These are phyloP conservation scores for Bryoglossum gracile DNA, from an alignment of 495 filamentous ascomycete genomes.

Conservation along the genomic window DNA sequence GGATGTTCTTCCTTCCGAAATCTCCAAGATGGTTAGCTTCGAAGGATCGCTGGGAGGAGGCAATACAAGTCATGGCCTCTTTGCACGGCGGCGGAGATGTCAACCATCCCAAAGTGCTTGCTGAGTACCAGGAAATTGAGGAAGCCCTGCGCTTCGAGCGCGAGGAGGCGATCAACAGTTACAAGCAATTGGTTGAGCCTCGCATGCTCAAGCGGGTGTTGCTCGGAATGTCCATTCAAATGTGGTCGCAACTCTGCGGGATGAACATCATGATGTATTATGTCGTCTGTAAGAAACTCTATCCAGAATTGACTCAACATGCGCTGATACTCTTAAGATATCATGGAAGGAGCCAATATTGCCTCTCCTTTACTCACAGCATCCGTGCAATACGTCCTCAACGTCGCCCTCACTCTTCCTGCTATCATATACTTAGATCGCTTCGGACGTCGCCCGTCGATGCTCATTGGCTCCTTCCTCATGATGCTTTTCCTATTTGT, in stretches of 20 bases:
- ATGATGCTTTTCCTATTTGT: conserved; percentile 50
- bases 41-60: conserved; percentile 72
- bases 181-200: conserved; percentile 48
- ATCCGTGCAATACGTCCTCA: conserved; percentile 73
- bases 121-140: conserved; percentile 61
- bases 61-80: conserved; percentile 50
- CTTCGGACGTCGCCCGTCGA: conserved; percentile 44
- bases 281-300: conserved; percentile 18
- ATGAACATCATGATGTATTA: conserved; percentile 66
- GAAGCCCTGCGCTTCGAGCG: conserved; percentile 56
- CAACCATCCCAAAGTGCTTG: conserved; percentile 54
- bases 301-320: conserved; percentile 22
- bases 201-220: conserved; percentile 62
- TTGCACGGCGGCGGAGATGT: conserved; percentile 58
- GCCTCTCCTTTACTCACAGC: conserved; percentile 59
- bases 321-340: conserved; percentile 60
- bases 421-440: conserved; percentile 50
- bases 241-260: conserved; percentile 67
- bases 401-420: conserved; percentile 57
- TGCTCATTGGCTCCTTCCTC: conserved; percentile 42
- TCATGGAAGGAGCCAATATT: conserved; percentile 63
- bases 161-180: conserved; percentile 48
- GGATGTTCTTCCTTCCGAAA: conserved; percentile 65
- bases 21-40: conserved; percentile 70
- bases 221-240: conserved; percentile 66